Evolutionary conservation across 805 yeast species (phyloP), one percentile per base, ranked within the genome.

Genomic region (Candida easanensis): DNA sequence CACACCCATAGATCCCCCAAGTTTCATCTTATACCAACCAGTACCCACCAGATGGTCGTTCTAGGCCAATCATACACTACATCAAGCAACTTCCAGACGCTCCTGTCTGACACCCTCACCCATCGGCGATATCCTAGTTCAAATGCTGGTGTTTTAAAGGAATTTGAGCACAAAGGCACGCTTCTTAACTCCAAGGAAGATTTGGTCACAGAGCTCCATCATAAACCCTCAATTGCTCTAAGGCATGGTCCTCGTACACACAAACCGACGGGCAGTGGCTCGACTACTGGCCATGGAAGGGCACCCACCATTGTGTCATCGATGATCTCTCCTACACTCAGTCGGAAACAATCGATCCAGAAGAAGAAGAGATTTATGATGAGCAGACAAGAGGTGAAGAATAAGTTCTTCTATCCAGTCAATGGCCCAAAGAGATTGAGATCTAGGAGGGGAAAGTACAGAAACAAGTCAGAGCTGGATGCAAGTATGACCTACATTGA

Each of bases 401-500:
- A 35, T 18, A 47, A 46, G 22, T 53, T 50, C 39, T 51, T 56
- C 33, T 51, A 53, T 20, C 62, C 60, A 3, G 59, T 55, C 8
- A 47, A 51, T 25, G 57, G 51, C 0, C 62, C 62, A 25, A 49
- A 35, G 34, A 48, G 58, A 41, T 41, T 34, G 13, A 31, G 48
- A 16, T 52, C 58, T 3, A 50, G 45, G 32, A 35, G 44, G 22
- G 61, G 61, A 9, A 58, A 58, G 39, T 58, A 50, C 38, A 53
- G 63, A 49, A 49, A 48, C 15, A 44, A 40, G 10, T 7, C 40
- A 3, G 62, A 58, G 33, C 41, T 58, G 3, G 51, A 56, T 4
- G 47, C 59, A 1, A 48, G 46, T 16, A 35, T 58, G 53, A 45
- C 47, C 20, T 58, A 53, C 37, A 51, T 57, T 32, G 43, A 45